Evolutionary conservation across 2,329 filamentous ascomycete species (phyloP).

Genomic region (Alternaria infectoria): DNA sequence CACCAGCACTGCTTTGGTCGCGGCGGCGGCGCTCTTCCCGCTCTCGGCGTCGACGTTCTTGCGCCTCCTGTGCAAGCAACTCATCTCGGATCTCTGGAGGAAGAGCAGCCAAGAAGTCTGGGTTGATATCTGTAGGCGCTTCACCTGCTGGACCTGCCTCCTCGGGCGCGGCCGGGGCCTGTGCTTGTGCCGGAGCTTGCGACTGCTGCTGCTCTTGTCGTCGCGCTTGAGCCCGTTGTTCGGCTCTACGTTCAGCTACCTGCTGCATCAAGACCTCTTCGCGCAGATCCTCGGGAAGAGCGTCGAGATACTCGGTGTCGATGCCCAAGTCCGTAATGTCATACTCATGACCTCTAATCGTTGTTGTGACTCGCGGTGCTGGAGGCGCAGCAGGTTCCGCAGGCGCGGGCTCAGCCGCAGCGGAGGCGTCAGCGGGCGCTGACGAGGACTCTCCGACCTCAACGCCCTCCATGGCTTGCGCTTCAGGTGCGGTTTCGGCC

Average conservation of each 20-base stretch:
- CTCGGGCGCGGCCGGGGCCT: constrained; percentile 15
- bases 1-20: constrained; percentile 58
- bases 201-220: constrained; percentile 59
- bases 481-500: constrained; percentile 48
- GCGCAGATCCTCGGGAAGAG: constrained; percentile 94
- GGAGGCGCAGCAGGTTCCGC: constrained; percentile 22
- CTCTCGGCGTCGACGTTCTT: constrained; percentile 85
- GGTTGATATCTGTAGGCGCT: constrained; percentile 82
- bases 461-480: constrained; percentile 77
- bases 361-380: constrained; percentile 75
- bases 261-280: constrained; percentile 96
- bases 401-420: constrained; percentile 28
- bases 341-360: constrained; percentile 82
- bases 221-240: constrained; percentile 27
- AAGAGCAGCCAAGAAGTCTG: constrained; percentile 91
- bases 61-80: constrained; percentile 86
- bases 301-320: constrained; percentile 91
- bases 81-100: constrained; percentile 90
- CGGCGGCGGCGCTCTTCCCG: constrained; percentile 80
- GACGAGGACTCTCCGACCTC: constrained; percentile 57
- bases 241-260: constrained; percentile 73
- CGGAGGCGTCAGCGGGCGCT: background rate
- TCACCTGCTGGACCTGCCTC: constrained; percentile 61
- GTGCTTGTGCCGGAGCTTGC: constrained; percentile 20
- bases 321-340: constrained; percentile 96